Evolutionary conservation across 2,329 filamentous ascomycete species (phyloP).

Genomic region (Sporothrix brasiliensis): DNA sequence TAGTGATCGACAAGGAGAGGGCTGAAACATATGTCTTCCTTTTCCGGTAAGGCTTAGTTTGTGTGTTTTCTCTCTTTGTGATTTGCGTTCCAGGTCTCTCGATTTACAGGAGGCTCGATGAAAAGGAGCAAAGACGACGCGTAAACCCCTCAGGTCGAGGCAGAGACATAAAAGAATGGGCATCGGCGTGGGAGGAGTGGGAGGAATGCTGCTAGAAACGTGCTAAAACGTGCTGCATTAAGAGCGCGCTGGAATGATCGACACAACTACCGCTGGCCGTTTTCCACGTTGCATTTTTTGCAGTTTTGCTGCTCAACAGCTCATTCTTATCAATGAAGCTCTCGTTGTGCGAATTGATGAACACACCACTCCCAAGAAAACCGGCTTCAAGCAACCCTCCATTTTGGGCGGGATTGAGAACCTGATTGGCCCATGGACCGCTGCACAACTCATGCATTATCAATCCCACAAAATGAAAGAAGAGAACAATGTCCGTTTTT

Average conservation of each 20-base stretch:
- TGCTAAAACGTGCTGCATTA: not conserved
- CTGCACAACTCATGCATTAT: constrained; percentile 23
- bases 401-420: not conserved
- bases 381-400: constrained; percentile 22
- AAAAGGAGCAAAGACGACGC: constrained; percentile 17
- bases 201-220: not conserved
- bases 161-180: not conserved
- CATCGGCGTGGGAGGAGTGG: not conserved
- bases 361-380: constrained; percentile 22
- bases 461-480: constrained; percentile 14
- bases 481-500: not conserved
- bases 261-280: constrained; percentile 8
- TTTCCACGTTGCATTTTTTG: not conserved
- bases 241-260: constrained; percentile 10
- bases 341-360: constrained; percentile 10
- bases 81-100: not conserved
- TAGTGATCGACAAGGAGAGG: constrained; percentile 15
- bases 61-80: not conserved
- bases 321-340: not conserved
- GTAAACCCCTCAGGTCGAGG: constrained; percentile 13
- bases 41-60: not conserved
- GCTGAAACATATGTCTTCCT: not conserved
- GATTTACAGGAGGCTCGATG: not conserved
- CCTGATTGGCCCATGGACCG: constrained; percentile 1
- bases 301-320: no score